Evolutionary conservation across 139 green algal genomes (phyloP).

Genomic region (Chlorella vulgaris): DNA sequence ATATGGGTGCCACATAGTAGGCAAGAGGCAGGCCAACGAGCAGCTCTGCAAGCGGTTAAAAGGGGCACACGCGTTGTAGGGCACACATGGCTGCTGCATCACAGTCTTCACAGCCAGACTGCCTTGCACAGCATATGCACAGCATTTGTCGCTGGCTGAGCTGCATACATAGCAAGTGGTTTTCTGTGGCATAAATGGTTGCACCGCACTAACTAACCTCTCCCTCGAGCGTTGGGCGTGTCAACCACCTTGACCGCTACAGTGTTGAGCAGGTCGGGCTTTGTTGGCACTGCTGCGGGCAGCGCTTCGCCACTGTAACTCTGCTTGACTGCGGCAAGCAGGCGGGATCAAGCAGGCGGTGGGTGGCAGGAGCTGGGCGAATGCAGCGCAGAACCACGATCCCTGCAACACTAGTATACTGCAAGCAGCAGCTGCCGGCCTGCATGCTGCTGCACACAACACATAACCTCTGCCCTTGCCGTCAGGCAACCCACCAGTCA

Average conservation of each 20-base stretch:
- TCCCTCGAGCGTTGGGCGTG: constrained; percentile 2
- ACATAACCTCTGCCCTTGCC: background rate
- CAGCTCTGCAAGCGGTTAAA: background rate
- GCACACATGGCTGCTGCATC: too few species aligned
- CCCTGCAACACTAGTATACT: too few species aligned
- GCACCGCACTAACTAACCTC: background rate
- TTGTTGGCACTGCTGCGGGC: background rate
- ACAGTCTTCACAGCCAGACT: background rate
- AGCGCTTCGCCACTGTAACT: background rate
- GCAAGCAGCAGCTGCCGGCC: too few species aligned
- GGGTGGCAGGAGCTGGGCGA: background rate
- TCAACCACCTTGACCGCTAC: background rate
- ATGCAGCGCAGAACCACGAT: too few species aligned
- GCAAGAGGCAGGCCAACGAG: constrained; percentile 18
- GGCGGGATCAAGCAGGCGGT: background rate
- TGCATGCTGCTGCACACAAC: background rate
- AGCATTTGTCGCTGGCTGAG: background rate
- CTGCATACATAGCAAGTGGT: background rate
- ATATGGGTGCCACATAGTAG: constrained; percentile 18
- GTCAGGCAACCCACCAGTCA: background rate
- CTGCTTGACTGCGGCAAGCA: background rate
- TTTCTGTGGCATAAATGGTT: background rate
- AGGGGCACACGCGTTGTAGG: background rate
- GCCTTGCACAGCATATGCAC: background rate
- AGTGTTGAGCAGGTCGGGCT: constrained; percentile 9